Evolutionary conservation across 2,329 filamentous ascomycete genomes (phyloP).

Genomic region (Didymella pomorum): DNA sequence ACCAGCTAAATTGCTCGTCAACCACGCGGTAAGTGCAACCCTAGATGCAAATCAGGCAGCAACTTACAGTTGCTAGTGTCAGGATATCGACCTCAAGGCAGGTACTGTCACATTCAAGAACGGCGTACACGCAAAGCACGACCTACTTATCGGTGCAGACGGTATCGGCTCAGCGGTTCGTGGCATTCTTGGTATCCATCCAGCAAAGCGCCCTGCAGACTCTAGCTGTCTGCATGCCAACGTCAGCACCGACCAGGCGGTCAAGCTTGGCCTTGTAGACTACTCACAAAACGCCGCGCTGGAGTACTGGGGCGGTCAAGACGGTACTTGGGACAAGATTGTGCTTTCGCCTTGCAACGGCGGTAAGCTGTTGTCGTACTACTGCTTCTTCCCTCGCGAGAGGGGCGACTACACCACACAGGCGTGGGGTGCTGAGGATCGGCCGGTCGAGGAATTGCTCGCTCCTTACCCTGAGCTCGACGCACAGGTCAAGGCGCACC

Average conservation of each 20-base stretch:
- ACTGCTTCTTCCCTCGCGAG: constrained; percentile 72
- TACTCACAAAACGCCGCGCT: constrained; percentile 68
- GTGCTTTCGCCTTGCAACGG: constrained; percentile 74
- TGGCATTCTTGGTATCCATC: constrained; percentile 67
- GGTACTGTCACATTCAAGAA: constrained; percentile 55
- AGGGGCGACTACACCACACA: constrained; percentile 69
- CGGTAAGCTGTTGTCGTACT: constrained; percentile 71
- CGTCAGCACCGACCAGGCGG: constrained; percentile 67
- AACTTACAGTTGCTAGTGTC: constrained; percentile 46
- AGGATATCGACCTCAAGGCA: constrained; percentile 60
- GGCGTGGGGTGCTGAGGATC: constrained; percentile 63
- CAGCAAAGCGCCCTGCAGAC: constrained; percentile 66
- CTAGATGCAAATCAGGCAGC: no score
- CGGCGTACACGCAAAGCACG: constrained; percentile 60
- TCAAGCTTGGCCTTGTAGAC: constrained; percentile 67
- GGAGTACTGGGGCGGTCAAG: constrained; percentile 75
- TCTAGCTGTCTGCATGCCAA: constrained; percentile 72
- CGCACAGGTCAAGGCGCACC: constrained; percentile 62
- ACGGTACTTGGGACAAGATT: constrained; percentile 71
- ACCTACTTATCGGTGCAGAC: constrained; percentile 70
- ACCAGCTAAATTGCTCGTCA: constrained; percentile 64
- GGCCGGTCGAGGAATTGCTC: constrained; percentile 66
- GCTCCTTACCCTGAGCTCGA: constrained; percentile 69
- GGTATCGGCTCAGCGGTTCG: constrained; percentile 73
- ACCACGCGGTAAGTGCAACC: constrained; percentile 55